These are phyloP conservation scores for Pichia deserticola DNA, from an alignment of 805 yeast genomes.

Conservation along the genomic window DNA sequence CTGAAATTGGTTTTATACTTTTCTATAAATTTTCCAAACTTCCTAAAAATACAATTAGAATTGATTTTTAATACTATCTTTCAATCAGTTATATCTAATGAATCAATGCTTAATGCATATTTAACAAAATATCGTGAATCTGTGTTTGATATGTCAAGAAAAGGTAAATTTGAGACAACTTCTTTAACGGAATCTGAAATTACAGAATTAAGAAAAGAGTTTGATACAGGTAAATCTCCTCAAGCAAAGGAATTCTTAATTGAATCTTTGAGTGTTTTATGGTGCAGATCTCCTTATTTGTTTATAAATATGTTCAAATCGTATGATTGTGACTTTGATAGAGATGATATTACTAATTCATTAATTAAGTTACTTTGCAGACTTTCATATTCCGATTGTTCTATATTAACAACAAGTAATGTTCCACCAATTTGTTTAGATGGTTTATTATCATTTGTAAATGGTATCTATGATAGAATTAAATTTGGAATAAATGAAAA, in stretches of 20 bases:
- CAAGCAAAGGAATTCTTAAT: conserved; percentile 71
- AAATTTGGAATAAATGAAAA: conserved; percentile 26
- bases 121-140: conserved; percentile 22
- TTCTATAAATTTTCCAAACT: conserved; percentile 54
- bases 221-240: conserved; percentile 40
- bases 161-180: conserved; percentile 21
- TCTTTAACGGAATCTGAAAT: conserved; percentile 22
- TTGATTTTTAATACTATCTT: conserved; percentile 58
- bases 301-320: conserved; percentile 71
- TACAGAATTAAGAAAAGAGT: conserved; percentile 25
- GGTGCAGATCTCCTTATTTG: conserved; percentile 74
- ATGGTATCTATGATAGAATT: conserved; percentile 50
- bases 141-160: conserved; percentile 24
- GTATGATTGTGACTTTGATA: conserved; percentile 86
- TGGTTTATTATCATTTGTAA: conserved; percentile 67
- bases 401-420: conserved; percentile 66
- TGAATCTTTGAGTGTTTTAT: conserved; percentile 73
- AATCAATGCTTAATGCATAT: conserved; percentile 20
- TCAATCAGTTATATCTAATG: conserved; percentile 29
- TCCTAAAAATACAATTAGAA: conserved; percentile 76
- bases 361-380: conserved; percentile 66
- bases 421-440: conserved; percentile 94
- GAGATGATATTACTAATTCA: conserved; percentile 65
- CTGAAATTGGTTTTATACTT: conserved; percentile 70
- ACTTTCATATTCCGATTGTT: conserved; percentile 80